phyloP scores from a whole-genome alignment of 192 early-diverging fungal species.

The Spinellus fusiger region DNA sequence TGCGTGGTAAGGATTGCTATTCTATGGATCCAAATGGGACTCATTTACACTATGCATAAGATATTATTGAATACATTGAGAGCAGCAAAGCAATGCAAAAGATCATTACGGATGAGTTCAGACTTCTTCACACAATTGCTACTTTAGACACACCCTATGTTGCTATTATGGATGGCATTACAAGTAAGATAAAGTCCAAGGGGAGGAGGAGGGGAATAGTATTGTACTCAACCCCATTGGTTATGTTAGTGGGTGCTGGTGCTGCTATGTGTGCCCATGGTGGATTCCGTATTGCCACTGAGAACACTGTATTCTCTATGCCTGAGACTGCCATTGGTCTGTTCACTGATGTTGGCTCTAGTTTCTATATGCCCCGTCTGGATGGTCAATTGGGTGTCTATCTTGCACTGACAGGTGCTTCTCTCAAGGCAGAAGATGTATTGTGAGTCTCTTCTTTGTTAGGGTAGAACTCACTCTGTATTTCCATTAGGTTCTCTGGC shows the following conservation, averaged over 20 bases:
- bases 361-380: constrained; percentile 90
- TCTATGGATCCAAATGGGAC: background rate
- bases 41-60: background rate
- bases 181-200: constrained; percentile 41
- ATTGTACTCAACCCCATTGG: background rate
- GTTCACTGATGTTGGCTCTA: constrained; percentile 95
- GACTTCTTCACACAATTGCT: constrained; percentile 86
- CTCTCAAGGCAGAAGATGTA: constrained; percentile 76
- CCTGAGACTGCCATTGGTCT: constrained; percentile 94
- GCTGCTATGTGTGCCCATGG: constrained; percentile 91
- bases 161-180: constrained; percentile 81
- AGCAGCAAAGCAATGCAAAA: background rate
- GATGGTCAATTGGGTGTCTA: constrained; percentile 93
- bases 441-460: constrained; percentile 45
- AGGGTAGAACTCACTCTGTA: background rate
- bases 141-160: constrained; percentile 87
- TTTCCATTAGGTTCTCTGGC: constrained; percentile 61
- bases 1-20: constrained; percentile 36
- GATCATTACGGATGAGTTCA: constrained; percentile 60
- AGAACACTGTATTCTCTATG: constrained; percentile 97
- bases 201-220: too few species aligned
- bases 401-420: constrained; percentile 78
- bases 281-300: constrained; percentile 93
- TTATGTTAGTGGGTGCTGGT: constrained; percentile 88
- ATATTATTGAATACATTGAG: background rate